These are phyloP conservation scores for Tuber brumale DNA, from an alignment of 495 filamentous ascomycete genomes.

Conservation along the genomic window DNA sequence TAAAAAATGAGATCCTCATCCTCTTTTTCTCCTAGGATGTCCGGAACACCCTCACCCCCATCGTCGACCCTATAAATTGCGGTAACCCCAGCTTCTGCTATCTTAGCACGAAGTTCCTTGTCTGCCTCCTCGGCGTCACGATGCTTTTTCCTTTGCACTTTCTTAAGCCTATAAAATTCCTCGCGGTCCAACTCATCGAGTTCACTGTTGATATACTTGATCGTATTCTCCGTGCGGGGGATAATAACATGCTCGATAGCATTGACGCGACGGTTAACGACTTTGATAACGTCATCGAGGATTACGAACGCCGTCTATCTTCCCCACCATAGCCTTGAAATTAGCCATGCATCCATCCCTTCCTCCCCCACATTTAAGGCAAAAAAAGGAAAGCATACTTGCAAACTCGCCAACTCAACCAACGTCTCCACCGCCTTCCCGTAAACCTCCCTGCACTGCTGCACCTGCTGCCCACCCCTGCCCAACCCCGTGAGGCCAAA, in stretches of 20 bases:
- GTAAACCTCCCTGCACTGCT: conserved; percentile 91
- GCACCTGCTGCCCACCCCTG: conserved; percentile 95
- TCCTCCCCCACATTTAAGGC: neutral
- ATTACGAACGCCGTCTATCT: conserved; percentile 89
- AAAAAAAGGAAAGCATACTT: conserved; percentile 47
- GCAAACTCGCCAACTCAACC: conserved; percentile 90
- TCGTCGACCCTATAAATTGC: neutral
- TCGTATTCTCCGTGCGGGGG: conserved; percentile 94
- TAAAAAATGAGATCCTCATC: conserved; percentile 96
- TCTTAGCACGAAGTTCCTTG: conserved; percentile 56
- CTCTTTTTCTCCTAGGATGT: conserved; percentile 76
- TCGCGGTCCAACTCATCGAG: conserved; percentile 96
- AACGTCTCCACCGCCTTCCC: conserved; percentile 93
- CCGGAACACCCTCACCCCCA: conserved; percentile 46
- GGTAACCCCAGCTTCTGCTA: conserved; percentile 46
- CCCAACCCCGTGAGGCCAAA: conserved; percentile 94
- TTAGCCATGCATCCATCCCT: conserved; percentile 1
- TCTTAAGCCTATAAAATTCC: conserved; percentile 97
- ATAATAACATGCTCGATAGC: conserved; percentile 99
- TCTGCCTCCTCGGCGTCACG: conserved; percentile 71
- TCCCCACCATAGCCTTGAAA: neutral
- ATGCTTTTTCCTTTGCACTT: conserved; percentile 76
- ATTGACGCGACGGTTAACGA: conserved; percentile 96
- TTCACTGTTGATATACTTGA: conserved; percentile 97
- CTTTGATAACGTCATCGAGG: conserved; percentile 97